A percentile compares a stretch with the other conserved stretches of the same genome.
These are phyloP conservation scores for Typha latifolia DNA, from an alignment of 176 grass and related monocot species.

Conservation along the genomic window DNA sequence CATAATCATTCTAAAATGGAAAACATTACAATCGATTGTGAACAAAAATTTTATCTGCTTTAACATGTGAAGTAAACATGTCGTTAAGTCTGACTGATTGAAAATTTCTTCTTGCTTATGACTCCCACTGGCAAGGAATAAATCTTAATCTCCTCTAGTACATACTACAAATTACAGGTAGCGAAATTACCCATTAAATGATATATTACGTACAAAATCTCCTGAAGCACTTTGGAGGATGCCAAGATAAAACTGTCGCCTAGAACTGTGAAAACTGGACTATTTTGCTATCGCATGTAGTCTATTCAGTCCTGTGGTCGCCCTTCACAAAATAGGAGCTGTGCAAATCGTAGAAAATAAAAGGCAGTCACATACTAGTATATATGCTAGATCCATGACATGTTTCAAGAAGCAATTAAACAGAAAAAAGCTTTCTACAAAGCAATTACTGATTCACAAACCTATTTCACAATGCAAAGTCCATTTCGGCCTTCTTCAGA, in stretches of 20 bases:
- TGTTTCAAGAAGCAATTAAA: neutral
- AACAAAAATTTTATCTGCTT: no score
- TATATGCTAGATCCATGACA: neutral
- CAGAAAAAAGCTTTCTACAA: neutral
- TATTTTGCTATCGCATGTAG: neutral
- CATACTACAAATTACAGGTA: neutral
- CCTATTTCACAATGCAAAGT: conserved; percentile 47
- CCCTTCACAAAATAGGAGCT: neutral
- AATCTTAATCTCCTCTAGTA: neutral
- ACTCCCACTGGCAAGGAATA: neutral
- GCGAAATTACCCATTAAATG: neutral
- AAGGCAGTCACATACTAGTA: neutral
- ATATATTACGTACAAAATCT: neutral
- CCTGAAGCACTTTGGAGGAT: neutral
- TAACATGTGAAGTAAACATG: no score
- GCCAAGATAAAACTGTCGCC: neutral
- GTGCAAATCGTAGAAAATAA: neutral
- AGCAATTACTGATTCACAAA: neutral
- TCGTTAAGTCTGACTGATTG: neutral
- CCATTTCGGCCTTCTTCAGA: conserved; percentile 49
- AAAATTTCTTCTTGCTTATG: neutral
- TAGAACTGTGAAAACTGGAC: neutral
- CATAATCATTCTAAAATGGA: no score
- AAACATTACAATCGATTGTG: no score
- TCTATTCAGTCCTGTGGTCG: neutral